phyloP scores from a whole-genome alignment of 2,329 filamentous ascomycete genomes.

The Sphaerostilbella broomeana region DNA sequence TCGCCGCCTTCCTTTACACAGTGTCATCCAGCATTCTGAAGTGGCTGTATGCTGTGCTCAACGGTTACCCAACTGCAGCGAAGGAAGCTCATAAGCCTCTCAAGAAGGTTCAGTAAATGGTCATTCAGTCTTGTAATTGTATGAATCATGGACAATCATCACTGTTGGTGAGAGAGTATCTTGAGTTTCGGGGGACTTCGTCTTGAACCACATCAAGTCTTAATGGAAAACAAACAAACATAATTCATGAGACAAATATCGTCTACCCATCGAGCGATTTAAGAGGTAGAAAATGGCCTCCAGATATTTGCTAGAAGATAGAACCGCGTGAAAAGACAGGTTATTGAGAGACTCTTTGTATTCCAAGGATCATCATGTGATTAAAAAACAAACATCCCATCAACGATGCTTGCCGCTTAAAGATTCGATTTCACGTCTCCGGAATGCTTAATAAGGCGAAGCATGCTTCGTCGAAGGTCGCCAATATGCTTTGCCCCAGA shows the following conservation, averaged over 20 bases:
- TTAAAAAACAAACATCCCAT: too few relatives aligned
- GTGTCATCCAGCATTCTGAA: conserved; percentile 62
- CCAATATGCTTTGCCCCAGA: conserved; percentile 40
- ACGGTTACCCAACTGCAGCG: conserved; percentile 40
- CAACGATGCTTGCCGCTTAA: too few relatives aligned
- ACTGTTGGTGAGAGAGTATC: too few relatives aligned
- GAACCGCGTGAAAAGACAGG: too few relatives aligned
- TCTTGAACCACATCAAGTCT: not conserved
- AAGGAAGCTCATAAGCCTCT: conserved; percentile 26
- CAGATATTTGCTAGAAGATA: too few relatives aligned
- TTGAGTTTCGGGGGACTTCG: too few relatives aligned
- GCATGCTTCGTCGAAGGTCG: conserved; percentile 29
- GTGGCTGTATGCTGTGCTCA: conserved; percentile 61
- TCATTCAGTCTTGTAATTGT: not conserved
- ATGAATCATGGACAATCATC: not conserved
- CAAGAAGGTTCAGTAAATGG: conserved; percentile 26
- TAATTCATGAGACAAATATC: too few relatives aligned
- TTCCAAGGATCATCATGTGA: too few relatives aligned
- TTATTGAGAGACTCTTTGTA: too few relatives aligned
- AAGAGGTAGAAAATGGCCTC: too few relatives aligned
- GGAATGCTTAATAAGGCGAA: conserved; percentile 29
- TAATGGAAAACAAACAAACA: not conserved
- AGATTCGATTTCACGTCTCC: conserved; percentile 28
- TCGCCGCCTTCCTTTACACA: conserved; percentile 66
- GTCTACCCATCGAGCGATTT: too few relatives aligned